Conservation (phyloP, 176 grass and related monocot species). For the Zizania latifolia region DNA sequence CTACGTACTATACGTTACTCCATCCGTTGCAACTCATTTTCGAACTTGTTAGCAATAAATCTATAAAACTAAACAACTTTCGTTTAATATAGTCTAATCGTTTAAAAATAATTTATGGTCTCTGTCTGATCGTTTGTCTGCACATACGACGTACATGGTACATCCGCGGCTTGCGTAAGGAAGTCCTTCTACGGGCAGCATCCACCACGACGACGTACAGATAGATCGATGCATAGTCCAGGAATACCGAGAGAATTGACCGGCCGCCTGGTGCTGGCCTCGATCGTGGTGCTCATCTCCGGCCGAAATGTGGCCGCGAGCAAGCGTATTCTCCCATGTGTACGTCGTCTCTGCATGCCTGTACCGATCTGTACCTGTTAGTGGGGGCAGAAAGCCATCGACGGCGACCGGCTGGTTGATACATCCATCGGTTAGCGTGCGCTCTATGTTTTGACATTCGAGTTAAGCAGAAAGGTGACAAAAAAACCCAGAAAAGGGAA, state of each 20-base stretch:
- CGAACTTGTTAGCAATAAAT: too few relatives aligned
- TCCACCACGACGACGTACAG: background rate
- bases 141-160: too few relatives aligned
- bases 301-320: background rate
- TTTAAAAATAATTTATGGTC: too few relatives aligned
- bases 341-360: background rate
- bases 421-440: background rate
- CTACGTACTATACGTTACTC: too few relatives aligned
- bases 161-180: background rate
- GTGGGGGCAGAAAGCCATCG: conserved; percentile 65
- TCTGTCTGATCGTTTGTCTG: too few relatives aligned
- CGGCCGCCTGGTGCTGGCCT: background rate
- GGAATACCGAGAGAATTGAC: conserved; percentile 8
- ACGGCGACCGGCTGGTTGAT: conserved; percentile 32
- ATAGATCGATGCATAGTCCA: too few relatives aligned
- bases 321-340: background rate
- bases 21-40: too few relatives aligned
- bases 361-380: conserved; percentile 40
- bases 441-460: conserved; percentile 35
- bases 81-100: too few relatives aligned
- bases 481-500: background rate
- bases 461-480: conserved; percentile 36
- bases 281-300: conserved; percentile 5
- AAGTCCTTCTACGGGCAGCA: background rate
- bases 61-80: too few relatives aligned